phyloP scores from a whole-genome alignment of 306 rosid species.

The Glycine soja region DNA sequence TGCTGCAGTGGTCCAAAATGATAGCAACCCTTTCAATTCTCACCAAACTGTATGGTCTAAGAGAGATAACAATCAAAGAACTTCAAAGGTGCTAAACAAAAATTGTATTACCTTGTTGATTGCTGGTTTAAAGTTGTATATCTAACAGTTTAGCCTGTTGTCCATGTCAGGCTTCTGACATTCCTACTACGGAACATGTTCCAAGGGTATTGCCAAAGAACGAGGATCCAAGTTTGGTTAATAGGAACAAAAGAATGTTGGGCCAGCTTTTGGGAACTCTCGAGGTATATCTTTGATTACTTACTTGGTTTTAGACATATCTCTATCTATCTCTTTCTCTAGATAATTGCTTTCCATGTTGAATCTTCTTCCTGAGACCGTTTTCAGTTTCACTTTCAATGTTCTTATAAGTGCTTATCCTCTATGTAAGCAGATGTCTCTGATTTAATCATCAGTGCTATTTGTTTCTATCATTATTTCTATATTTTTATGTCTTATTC shows the following conservation, averaged over 20 bases:
- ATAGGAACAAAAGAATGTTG: conserved; percentile 92
- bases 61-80: conserved; percentile 66
- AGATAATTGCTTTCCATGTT: neutral
- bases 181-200: conserved; percentile 67
- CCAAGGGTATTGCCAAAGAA: conserved; percentile 89
- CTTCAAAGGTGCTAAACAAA: conserved; percentile 58
- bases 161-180: conserved; percentile 67
- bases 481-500: conserved; percentile 33
- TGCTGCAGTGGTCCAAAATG: conserved; percentile 40
- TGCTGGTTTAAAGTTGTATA: conserved; percentile 28
- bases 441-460: neutral
- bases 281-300: conserved; percentile 65
- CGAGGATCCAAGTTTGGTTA: conserved; percentile 94
- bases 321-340: neutral
- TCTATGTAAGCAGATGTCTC: neutral
- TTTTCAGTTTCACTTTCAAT: neutral
- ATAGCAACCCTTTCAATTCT: conserved; percentile 53
- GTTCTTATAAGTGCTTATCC: neutral
- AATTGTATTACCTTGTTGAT: neutral
- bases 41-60: conserved; percentile 65
- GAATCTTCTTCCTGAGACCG: neutral
- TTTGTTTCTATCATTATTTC: conserved; percentile 4
- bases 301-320: conserved; percentile 27
- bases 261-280: conserved; percentile 96
- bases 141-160: conserved; percentile 35